These are phyloP conservation scores for Microstegium vimineum DNA, from an alignment of 176 grass and related monocot genomes.

Conservation along the genomic window DNA sequence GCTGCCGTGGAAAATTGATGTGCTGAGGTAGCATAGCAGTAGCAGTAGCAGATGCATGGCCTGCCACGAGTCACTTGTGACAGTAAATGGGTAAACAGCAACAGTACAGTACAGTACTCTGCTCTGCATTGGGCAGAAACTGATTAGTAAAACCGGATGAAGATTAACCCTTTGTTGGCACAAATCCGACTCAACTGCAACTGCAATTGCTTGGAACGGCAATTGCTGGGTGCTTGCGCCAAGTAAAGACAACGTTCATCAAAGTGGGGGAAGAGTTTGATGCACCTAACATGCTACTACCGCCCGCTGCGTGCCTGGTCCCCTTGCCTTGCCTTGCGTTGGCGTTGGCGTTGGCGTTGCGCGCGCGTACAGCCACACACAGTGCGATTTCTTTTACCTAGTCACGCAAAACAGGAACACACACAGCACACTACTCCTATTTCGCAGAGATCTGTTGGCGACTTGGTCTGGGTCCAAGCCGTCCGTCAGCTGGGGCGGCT, in stretches of 20 bases:
- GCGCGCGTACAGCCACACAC: background rate
- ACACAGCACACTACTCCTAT: background rate
- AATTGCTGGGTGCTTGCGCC: background rate
- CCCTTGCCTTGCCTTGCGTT: no score
- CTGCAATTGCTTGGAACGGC: background rate
- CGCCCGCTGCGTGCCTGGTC: background rate
- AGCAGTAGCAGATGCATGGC: background rate
- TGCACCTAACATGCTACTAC: conserved; percentile 17
- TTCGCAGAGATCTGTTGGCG: background rate
- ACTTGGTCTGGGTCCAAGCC: conserved; percentile 9
- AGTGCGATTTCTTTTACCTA: conserved; percentile 25
- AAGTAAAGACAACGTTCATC: conserved; percentile 13
- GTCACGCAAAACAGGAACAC: conserved; percentile 13
- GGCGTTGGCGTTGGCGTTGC: no score
- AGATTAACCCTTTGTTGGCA: background rate
- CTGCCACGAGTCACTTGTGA: background rate
- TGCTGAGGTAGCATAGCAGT: background rate
- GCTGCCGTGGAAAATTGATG: conserved; percentile 9
- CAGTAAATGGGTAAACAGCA: background rate
- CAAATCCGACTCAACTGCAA: background rate
- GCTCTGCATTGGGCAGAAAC: background rate
- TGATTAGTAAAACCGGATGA: background rate
- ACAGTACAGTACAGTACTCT: background rate
- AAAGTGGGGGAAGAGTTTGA: conserved; percentile 20
- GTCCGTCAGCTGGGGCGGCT: background rate